These are phyloP conservation scores for Deinandra increscens DNA, from an alignment of 129 eudicot genomes.

Conservation along the genomic window DNA sequence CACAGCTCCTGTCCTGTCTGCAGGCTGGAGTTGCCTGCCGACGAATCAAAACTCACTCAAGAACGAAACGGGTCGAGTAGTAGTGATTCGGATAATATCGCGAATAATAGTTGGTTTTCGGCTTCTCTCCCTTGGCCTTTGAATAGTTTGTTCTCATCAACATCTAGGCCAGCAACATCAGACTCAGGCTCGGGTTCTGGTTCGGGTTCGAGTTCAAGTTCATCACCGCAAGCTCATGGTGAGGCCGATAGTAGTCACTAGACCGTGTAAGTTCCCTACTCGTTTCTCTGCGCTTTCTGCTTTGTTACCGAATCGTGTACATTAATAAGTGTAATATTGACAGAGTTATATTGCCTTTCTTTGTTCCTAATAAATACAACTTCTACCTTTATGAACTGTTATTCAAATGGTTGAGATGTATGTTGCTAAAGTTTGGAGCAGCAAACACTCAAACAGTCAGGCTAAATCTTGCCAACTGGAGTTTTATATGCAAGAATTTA, in stretches of 20 bases:
- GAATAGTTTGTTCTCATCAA: slow-evolving; percentile 57
- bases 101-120: slow-evolving; percentile 42
- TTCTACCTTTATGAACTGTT: background rate
- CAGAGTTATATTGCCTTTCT: slow-evolving; percentile 24
- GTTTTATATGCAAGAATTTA: slow-evolving; percentile 25
- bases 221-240: slow-evolving; percentile 12
- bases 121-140: slow-evolving; percentile 74
- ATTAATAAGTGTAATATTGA: slow-evolving; percentile 33
- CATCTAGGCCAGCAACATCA: slow-evolving; percentile 37
- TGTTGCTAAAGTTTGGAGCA: background rate
- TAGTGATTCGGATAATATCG: slow-evolving; percentile 3
- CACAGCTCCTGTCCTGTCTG: slow-evolving; percentile 93
- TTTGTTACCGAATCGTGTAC: slow-evolving; percentile 31
- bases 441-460: slow-evolving; percentile 11
- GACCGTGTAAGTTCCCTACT: slow-evolving; percentile 9
- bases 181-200: slow-evolving; percentile 13
- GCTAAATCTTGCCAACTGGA: slow-evolving; percentile 22
- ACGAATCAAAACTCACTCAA: slow-evolving; percentile 50
- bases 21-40: slow-evolving; percentile 67
- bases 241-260: slow-evolving; percentile 31
- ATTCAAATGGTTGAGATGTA: background rate
- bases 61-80: slow-evolving; percentile 21
- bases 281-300: slow-evolving; percentile 17
- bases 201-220: background rate
- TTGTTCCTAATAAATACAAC: too few relatives aligned